Percentiles rank a stretch among this genome's conserved stretches.
phyloP scores from a whole-genome alignment of 1,139 yeast genomes.

The Suhomyces wounanorum region DNA sequence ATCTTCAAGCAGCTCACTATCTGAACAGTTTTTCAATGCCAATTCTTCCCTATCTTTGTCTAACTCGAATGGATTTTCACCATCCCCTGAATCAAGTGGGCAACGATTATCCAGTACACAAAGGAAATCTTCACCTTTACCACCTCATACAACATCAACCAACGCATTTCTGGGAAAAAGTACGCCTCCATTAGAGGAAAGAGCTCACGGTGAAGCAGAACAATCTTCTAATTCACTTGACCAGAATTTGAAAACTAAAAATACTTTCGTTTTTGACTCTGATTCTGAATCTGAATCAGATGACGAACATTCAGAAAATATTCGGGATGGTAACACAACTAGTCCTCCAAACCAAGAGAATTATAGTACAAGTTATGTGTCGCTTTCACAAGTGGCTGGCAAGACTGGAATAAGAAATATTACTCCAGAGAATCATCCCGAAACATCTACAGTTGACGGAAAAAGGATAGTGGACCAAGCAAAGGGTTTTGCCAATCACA shows the following conservation, averaged over 20 bases:
- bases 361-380: constrained; percentile 34
- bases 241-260: constrained; percentile 10
- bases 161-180: constrained; percentile 42
- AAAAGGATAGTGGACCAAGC: constrained; percentile 40
- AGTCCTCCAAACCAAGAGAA: constrained; percentile 1
- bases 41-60: neutral
- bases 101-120: constrained; percentile 30
- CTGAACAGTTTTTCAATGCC: constrained; percentile 9
- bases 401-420: constrained; percentile 41
- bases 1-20: constrained; percentile 37
- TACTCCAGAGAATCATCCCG: constrained; percentile 25
- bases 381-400: constrained; percentile 57
- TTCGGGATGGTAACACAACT: neutral
- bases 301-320: constrained; percentile 28
- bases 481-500: constrained; percentile 41
- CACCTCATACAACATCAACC: constrained; percentile 49
- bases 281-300: constrained; percentile 28
- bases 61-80: constrained; percentile 1
- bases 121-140: constrained; percentile 43
- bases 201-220: neutral
- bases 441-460: constrained; percentile 7
- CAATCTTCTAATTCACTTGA: neutral
- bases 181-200: constrained; percentile 23
- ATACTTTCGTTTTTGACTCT: constrained; percentile 34
- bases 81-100: constrained; percentile 11